Conservation (phyloP, 805 yeast genomes). For the Saccharomyces jurei region DNA sequence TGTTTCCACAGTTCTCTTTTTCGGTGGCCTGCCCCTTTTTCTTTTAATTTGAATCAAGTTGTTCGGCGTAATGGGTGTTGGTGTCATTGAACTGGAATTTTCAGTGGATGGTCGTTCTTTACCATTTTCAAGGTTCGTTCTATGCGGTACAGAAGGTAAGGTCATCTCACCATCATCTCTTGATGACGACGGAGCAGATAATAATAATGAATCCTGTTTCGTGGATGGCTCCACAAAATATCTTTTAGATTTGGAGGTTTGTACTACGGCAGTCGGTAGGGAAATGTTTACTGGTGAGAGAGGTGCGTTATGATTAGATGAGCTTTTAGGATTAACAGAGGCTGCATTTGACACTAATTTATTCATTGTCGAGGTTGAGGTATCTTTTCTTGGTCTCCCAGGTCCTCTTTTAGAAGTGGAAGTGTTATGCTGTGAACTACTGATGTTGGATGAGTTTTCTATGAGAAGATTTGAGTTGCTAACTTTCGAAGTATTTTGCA, state of each 20-base stretch:
- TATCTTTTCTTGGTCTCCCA: conserved; percentile 29
- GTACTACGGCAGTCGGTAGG: conserved; percentile 24
- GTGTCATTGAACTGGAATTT: not conserved
- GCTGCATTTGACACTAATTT: not conserved
- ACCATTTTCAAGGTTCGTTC: not conserved
- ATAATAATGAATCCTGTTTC: conserved; percentile 4
- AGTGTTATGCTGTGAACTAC: not conserved
- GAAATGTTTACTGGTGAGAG: conserved; percentile 12
- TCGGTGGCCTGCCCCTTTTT: conserved; percentile 31
- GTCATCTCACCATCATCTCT: not conserved
- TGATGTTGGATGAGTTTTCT: not conserved
- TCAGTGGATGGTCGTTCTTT: not conserved
- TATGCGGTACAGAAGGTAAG: not conserved
- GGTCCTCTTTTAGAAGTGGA: conserved; percentile 24
- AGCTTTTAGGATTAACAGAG: not conserved
- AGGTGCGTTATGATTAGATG: conserved; percentile 1
- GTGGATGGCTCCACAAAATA: conserved; percentile 26
- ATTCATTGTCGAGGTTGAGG: conserved; percentile 2
- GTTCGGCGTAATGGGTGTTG: conserved; percentile 3
- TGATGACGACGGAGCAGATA: not conserved
- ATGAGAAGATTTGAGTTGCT: not conserved
- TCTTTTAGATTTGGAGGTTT: conserved; percentile 26
- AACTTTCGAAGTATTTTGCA: conserved; percentile 3
- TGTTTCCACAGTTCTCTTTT: conserved; percentile 25
- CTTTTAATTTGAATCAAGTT: conserved; percentile 8